Base-by-base conservation (phyloP, 768 basidiomycete species). In the Hirschioporus abietinus region DNA sequence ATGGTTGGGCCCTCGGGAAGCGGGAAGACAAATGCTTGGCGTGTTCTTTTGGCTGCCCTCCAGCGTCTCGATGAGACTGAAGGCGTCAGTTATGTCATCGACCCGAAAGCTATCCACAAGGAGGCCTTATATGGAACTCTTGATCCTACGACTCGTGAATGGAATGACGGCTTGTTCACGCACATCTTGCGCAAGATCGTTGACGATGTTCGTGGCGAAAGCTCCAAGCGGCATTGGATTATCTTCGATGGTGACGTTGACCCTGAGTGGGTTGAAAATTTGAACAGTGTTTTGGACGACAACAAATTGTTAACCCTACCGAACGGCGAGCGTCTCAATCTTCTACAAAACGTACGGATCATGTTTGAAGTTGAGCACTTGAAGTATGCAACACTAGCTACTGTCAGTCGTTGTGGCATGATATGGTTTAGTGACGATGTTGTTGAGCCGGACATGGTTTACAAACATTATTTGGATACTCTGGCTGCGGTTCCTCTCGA, bases 321-420 rank as follows among this genome's bases (percentile, higher is more conserved):
- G 0, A 99, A 99, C 69, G 97, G 97, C 71, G 97, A 99, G 75
- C 95, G 97, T 69, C 88, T 99, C 66, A 98, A 95, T 74, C 83
- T 99, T 26, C 97, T 97, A 0, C 86, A 94, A 2, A 99, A 99
- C 73, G 95, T 99, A 25, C 90, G 97, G 65, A 96, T 99, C 76
- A 96, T 99, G 95, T 99, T 99, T 75, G 97, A 99, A 76, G 97
- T 99, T 66, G 97, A 99, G 75, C 95, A 97, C 76, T 86, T 99
- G 70, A 91, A 89, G 72, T 99, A 96, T 76, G 97, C 97, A 0
- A 99, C 97, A 3, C 88, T 92, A 65, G 97, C 97, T 18, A 99
- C 97, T 27, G 97, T 99, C 82, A 97, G 95, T 86, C 96, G 97
- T 66, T 99, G 97, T 74, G 97, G 97, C 75, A 99, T 99, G 97